phyloP scores from a whole-genome alignment of 2,329 filamentous ascomycete genomes.

The Exophiala bonariae region DNA sequence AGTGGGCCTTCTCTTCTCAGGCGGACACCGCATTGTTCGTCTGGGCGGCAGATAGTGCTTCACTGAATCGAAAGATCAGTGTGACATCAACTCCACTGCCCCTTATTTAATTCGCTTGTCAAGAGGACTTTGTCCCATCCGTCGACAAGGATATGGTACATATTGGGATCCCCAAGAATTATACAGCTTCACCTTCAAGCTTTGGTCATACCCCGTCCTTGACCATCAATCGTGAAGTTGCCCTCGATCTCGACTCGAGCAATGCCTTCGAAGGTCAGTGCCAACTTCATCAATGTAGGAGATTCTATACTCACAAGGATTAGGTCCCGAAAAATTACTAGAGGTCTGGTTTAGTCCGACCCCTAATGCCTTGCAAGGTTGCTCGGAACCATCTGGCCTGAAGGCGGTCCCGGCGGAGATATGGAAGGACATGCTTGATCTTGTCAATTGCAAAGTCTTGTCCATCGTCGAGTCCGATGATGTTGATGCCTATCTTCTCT shows the following conservation, averaged over 20 bases:
- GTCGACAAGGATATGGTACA: conserved; percentile 72
- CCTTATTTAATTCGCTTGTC: conserved; percentile 12
- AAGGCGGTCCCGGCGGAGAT: conserved; percentile 80
- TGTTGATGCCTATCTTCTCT: conserved; percentile 93
- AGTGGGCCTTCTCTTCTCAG: conserved; percentile 97
- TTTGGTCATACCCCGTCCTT: conserved; percentile 79
- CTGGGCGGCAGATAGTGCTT: conserved; percentile 98
- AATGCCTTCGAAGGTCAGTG: conserved; percentile 87
- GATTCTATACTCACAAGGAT: conserved; percentile 3
- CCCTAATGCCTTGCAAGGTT: conserved; percentile 68
- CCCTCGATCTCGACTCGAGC: conserved; percentile 86
- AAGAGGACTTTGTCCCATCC: conserved; percentile 20
- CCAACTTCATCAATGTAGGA: not conserved
- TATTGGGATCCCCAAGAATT: conserved; percentile 75
- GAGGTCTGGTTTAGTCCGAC: conserved; percentile 97
- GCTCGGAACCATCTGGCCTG: conserved; percentile 72
- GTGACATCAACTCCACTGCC: conserved; percentile 14
- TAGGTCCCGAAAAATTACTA: conserved; percentile 91
- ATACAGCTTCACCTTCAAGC: conserved; percentile 77
- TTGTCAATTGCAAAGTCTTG: conserved; percentile 97
- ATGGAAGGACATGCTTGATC: conserved; percentile 96
- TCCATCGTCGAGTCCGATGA: conserved; percentile 91
- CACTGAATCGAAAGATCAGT: conserved; percentile 55
- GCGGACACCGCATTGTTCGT: conserved; percentile 92
- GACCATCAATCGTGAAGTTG: conserved; percentile 95